phyloP scores from a whole-genome alignment of 805 yeast genomes.

The Jamesozyma jinghongensis region DNA sequence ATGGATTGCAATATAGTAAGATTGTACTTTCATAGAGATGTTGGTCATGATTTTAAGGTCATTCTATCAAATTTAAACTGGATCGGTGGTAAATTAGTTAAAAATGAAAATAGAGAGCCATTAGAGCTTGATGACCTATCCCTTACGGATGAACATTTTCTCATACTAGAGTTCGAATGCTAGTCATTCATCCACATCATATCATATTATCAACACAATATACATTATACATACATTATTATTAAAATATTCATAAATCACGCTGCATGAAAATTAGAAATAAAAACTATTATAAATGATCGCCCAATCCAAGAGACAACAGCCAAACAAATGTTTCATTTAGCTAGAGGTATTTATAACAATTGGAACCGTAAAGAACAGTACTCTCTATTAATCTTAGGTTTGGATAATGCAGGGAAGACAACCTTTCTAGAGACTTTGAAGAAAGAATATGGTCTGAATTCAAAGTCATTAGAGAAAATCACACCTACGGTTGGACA shows the following conservation, averaged over 20 bases:
- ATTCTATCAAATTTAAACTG: conserved; percentile 25
- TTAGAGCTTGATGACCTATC: conserved; percentile 10
- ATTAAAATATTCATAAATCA: not conserved
- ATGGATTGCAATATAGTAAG: conserved; percentile 11
- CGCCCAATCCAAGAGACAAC: not conserved
- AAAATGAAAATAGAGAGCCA: conserved; percentile 18
- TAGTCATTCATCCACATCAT: conserved; percentile 5
- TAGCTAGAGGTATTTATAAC: conserved; percentile 52
- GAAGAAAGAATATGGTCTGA: conserved; percentile 44
- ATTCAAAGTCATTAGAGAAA: conserved; percentile 45
- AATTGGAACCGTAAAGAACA: conserved; percentile 54
- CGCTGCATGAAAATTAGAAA: not conserved
- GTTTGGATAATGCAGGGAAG: conserved; percentile 94
- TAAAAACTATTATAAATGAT: not conserved
- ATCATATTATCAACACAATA: too few relatives aligned
- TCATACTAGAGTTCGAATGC: conserved; percentile 26
- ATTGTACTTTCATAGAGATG: conserved; percentile 18
- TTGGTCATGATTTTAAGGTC: conserved; percentile 10
- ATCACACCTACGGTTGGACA: conserved; percentile 95
- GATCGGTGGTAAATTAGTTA: conserved; percentile 27
- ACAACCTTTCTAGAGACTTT: conserved; percentile 69
- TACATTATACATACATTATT: not conserved
- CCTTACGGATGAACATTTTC: conserved; percentile 22
- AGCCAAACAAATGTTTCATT: conserved; percentile 51
- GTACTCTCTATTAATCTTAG: conserved; percentile 71